Base-by-base conservation (phyloP, 352 stramenopile genomes). In the Globisporangium carolinianum region DNA sequence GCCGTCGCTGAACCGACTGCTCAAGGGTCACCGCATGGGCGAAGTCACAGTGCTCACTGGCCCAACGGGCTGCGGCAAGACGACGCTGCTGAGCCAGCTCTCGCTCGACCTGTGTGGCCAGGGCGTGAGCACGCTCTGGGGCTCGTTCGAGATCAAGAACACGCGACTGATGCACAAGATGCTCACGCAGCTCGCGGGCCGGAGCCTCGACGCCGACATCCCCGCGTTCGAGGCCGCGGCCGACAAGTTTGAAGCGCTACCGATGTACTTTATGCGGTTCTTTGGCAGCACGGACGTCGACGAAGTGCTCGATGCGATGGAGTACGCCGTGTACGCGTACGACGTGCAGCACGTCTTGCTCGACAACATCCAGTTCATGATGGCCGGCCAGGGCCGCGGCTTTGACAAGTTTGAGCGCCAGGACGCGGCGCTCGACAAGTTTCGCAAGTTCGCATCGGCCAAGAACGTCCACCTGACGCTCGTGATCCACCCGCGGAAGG, bases 311-410 rank as follows among this genome's bases (percentile, higher is more conserved):
- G 97, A 99, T 71, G 96, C 96, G 4, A 99, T 99, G 96, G 94
- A 98, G 66, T 98, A 98, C 72, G 92, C 86, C 10, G 95, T 98
- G 36, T 99, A 99, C 63, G 95, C 97, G 15, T 93, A 99, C 70
- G 97, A 99, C 71, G 95, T 99, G 49, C 84, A 98, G 73, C 97
- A 99, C 74, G 97, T 99, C 51, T 87, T 99, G 67, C 70, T 99
- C 48, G 97, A 99, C 76, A 99, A 99, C 69, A 89, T 99, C 64
- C 97, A 99, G 77, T 99, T 99, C 64, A 99, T 99, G 97, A 98
- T 99, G 75, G 90, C 83, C 1, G 79, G 80, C 8, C 86, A 95
- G 63, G 86, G 84, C 18, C 78, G 83, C 47, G 83, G 83, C 3
- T 95, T 79, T 47, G 86, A 95, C 71, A 95, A 95, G 71, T 95